Base-by-base conservation (phyloP, 345 rosid species). In the Adansonia digitata region DNA sequence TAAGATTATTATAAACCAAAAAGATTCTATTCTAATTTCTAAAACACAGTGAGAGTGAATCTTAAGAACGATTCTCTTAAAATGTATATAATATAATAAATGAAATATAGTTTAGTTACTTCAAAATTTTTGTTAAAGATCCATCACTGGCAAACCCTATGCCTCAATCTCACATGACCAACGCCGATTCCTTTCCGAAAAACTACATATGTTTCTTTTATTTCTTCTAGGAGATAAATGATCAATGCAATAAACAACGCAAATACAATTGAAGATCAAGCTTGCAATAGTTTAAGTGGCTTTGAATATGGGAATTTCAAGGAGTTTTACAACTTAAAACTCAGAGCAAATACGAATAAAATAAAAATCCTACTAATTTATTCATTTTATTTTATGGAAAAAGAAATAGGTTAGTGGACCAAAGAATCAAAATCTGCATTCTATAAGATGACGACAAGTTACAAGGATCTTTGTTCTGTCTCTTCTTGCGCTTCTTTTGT, bases 11-110 rank as follows among this genome's bases (percentile, higher is more conserved):
- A n/a, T n/a, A n/a, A n/a, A n/a, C n/a, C 81, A 78, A 75, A 88
- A 88, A 85, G 89, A 86, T 86, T 88, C 88, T 85, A 85, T 88
- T 85, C 89, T 43, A 81, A 77, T 83, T 80, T 85, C 81, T 85
- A 64, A 77, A 81, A 76, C 77, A 53, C 78, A 45, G 83, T 77
- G 83, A 79, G 77, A 78, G 77, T 76, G 86, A n/a, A n/a, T n/a
- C n/a, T n/a, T n/a, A n/a, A n/a, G n/a, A n/a, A n/a, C n/a, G n/a
- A n/a, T n/a, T n/a, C n/a, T n/a, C n/a, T n/a, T n/a, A n/a, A n/a
- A n/a, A n/a, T n/a, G n/a, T n/a, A n/a, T n/a, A n/a, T n/a, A n/a
- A n/a, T n/a, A n/a, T n/a, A n/a, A n/a, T n/a, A n/a, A n/a, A n/a
- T n/a, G n/a, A n/a, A n/a, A n/a, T n/a, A n/a, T n/a, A n/a, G n/a